Base-by-base conservation (phyloP, 768 basidiomycete species). In the Termitomyces sp. region DNA sequence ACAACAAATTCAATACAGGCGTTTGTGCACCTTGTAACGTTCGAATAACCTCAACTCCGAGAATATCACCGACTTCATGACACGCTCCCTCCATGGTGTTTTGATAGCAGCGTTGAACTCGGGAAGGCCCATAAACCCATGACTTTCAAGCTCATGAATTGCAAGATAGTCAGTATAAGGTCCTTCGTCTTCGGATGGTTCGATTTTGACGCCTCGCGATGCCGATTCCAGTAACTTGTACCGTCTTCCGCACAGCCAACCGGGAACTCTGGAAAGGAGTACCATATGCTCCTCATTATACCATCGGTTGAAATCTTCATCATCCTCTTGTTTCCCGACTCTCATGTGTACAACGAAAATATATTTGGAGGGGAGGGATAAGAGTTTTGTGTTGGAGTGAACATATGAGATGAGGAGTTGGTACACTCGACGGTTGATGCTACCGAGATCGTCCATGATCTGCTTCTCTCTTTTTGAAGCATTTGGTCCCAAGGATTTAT, bases 221-320 rank as follows among this genome's bases (percentile, higher is more conserved):
- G 54, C 55, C 17, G 46, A 56, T 14, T 60, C 58, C 4, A 64
- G 25, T 3, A 70, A 58, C 42, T 59, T 64, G 55, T 65, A 72
- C 17, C 67, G 58, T 53, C 67, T 61, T 32, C 61, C 60, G 11
- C 70, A 60, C 12, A 64, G 52, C 64, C 66, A 73, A 23, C 69
- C 68, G 21, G 66, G 64, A 21, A 66, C 59, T 49, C 64, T 66
- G 12, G 63, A 62, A 16, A 70, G 46, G 52, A 65, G 37, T 5
- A 46, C 53, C 55, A 69, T 63, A 47, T 70, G 70, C 32, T 71
- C 70, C 28, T 67, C 68, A 14, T 63, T 61, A 52, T 70, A 72
- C 67, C 68, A 72, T 52, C 53, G 62, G 54, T 68, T 66, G 56
- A 72, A 65, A 9, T 68, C 69, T 6, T 59, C 63, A 21, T 71